Evolutionary conservation across 1,284 basidiomycete species (phyloP).

Genomic region (Leccinum subrobustum): DNA sequence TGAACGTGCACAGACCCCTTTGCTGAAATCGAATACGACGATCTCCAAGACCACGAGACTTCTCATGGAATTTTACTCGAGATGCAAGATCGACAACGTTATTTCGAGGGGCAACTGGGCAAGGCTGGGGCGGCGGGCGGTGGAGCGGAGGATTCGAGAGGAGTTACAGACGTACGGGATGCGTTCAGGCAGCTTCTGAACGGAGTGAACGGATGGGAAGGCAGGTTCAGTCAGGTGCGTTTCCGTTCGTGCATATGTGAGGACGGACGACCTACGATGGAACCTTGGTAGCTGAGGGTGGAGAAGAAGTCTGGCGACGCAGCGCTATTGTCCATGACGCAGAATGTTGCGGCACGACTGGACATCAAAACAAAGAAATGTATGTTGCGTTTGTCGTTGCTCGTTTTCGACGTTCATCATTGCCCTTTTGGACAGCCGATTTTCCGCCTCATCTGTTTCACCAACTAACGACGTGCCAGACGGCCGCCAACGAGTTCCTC

Average conservation of each 20-base stretch:
- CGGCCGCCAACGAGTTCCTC: slow-evolving; percentile 92
- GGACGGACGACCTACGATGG: not conserved
- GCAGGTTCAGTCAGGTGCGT: slow-evolving; percentile 55
- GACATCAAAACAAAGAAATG: slow-evolving; percentile 65
- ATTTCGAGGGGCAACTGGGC: slow-evolving; percentile 65
- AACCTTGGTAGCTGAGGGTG: slow-evolving; percentile 50
- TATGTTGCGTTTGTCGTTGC: slow-evolving; percentile 34
- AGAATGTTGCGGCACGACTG: slow-evolving; percentile 67
- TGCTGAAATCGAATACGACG: slow-evolving; percentile 82
- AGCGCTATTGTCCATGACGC: slow-evolving; percentile 73
- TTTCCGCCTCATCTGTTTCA: slow-evolving; percentile 78
- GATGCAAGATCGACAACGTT: slow-evolving; percentile 77
- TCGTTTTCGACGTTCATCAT: not conserved
- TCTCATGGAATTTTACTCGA: slow-evolving; percentile 76
- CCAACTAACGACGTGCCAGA: slow-evolving; percentile 87
- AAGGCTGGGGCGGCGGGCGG: slow-evolving; percentile 32
- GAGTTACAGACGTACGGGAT: slow-evolving; percentile 44
- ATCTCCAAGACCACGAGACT: slow-evolving; percentile 70
- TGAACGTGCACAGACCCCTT: slow-evolving; percentile 40
- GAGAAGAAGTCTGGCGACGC: slow-evolving; percentile 65
- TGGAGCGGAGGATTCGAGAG: slow-evolving; percentile 10
- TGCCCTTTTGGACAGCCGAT: slow-evolving; percentile 50
- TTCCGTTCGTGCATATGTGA: not conserved
- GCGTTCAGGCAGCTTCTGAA: slow-evolving; percentile 47
- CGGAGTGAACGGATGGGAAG: slow-evolving; percentile 57